Percentiles rank a stretch among this genome's conserved stretches.
phyloP scores from a whole-genome alignment of 2,329 filamentous ascomycete species.

The Penicillium decumbens region DNA sequence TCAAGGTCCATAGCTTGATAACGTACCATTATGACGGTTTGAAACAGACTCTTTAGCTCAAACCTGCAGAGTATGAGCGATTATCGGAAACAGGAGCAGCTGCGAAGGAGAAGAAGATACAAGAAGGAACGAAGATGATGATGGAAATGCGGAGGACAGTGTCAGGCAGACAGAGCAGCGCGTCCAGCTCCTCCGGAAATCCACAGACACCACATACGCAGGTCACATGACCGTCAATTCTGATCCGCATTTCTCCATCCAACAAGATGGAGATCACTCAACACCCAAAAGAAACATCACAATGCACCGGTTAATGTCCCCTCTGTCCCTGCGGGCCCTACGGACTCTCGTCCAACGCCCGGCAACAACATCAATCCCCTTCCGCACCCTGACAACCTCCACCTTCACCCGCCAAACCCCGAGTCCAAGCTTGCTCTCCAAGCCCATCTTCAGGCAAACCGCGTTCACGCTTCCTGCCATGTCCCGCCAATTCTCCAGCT shows the following conservation, averaged over 20 bases:
- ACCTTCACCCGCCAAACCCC: constrained; percentile 20
- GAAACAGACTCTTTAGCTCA: not conserved
- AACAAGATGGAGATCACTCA: not conserved
- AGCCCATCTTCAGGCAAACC: constrained; percentile 29
- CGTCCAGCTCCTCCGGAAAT: constrained; percentile 36
- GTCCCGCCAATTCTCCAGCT: constrained; percentile 54
- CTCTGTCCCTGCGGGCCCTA: constrained; percentile 34
- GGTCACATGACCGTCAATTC: constrained; percentile 24
- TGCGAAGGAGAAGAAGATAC: constrained; percentile 6
- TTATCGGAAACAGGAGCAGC: not conserved
- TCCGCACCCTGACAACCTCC: constrained; percentile 25
- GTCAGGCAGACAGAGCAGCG: constrained; percentile 26
- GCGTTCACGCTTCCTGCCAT: constrained; percentile 19
- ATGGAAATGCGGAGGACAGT: constrained; percentile 17
- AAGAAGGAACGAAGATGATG: constrained; percentile 9
- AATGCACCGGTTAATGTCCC: constrained; percentile 35
- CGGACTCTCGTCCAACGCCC: constrained; percentile 32
- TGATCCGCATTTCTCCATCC: constrained; percentile 12
- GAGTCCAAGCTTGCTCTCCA: constrained; percentile 22
- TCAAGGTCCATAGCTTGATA: constrained; percentile 18
- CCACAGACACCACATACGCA: constrained; percentile 27
- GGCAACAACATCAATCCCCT: constrained; percentile 15
- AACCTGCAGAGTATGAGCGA: not conserved
- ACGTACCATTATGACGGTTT: constrained; percentile 31
- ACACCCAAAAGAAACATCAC: constrained; percentile 14